phyloP scores from a whole-genome alignment of 2,329 filamentous ascomycete genomes.

The Fusarium bactridioides region DNA sequence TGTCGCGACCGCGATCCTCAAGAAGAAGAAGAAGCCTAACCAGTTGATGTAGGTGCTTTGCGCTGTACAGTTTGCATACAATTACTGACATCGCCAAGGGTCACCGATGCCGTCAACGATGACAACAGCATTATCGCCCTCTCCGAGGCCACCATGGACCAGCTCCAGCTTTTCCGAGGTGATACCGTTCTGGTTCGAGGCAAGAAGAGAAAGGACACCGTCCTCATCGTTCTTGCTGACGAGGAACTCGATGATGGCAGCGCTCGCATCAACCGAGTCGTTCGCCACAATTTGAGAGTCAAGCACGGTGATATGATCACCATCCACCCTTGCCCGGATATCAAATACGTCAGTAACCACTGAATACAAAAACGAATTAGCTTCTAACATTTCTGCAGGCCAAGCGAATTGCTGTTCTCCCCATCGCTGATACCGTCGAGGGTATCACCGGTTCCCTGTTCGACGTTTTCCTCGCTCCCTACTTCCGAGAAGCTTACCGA shows the following conservation, averaged over 20 bases:
- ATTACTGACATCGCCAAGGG: constrained; percentile 63
- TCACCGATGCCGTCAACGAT: constrained; percentile 98
- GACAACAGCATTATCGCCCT: constrained; percentile 99
- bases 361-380: no score
- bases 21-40: constrained; percentile 99
- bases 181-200: constrained; percentile 98
- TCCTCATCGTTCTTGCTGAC: constrained; percentile 95
- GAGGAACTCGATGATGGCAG: constrained; percentile 98
- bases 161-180: constrained; percentile 96
- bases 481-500: constrained; percentile 99
- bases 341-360: constrained; percentile 91
- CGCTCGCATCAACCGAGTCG: constrained; percentile 96
- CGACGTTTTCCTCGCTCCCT: constrained; percentile 98
- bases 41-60: constrained; percentile 81
- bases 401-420: constrained; percentile 97
- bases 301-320: constrained; percentile 99
- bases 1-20: constrained; percentile 93
- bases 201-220: constrained; percentile 99
- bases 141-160: constrained; percentile 99
- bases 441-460: constrained; percentile 97
- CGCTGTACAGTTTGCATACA: neutral
- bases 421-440: constrained; percentile 97
- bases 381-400: constrained; percentile 64
- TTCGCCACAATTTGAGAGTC: constrained; percentile 96
- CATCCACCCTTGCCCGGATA: constrained; percentile 96